Percentiles rank a stretch among this genome's conserved stretches.
These are phyloP conservation scores for Trichodelitschia bisporula DNA, from an alignment of 495 filamentous ascomycete genomes.

Conservation along the genomic window DNA sequence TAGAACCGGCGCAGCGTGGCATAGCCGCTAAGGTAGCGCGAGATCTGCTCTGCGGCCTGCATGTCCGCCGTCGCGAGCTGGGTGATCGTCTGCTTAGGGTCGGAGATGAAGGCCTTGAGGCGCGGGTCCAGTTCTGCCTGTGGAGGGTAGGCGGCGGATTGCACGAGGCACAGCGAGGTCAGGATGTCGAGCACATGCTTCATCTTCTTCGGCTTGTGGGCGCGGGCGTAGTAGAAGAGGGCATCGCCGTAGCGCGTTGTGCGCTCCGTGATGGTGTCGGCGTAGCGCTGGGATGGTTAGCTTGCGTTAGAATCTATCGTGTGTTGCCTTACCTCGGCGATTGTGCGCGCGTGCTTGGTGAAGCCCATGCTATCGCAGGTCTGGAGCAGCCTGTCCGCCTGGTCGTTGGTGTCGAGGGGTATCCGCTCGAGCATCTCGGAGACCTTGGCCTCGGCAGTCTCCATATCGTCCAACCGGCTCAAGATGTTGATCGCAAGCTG, in stretches of 20 bases:
- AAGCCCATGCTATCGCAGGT: slow-evolving; percentile 46
- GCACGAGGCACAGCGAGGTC: slow-evolving; percentile 60
- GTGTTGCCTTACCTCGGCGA: slow-evolving; percentile 39
- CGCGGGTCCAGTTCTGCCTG: slow-evolving; percentile 37
- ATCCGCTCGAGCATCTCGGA: slow-evolving; percentile 35
- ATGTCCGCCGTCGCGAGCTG: slow-evolving; percentile 38
- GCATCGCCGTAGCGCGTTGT: slow-evolving; percentile 56
- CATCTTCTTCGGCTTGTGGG: slow-evolving; percentile 46
- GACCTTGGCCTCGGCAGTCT: slow-evolving; percentile 40
- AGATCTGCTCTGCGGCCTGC: slow-evolving; percentile 56
- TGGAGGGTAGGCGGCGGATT: slow-evolving; percentile 56
- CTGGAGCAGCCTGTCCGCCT: slow-evolving; percentile 51
- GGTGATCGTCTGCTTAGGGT: slow-evolving; percentile 39
- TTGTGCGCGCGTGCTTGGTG: slow-evolving; percentile 39
- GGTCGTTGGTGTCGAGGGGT: slow-evolving; percentile 32
- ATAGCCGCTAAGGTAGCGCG: slow-evolving; percentile 70
- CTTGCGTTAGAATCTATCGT: neutral
- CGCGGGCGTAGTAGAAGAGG: slow-evolving; percentile 66
- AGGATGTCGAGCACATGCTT: slow-evolving; percentile 64
- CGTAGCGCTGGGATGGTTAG: slow-evolving; percentile 35
- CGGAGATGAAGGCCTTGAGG: slow-evolving; percentile 36
- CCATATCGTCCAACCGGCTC: slow-evolving; percentile 40
- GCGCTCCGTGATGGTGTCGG: slow-evolving; percentile 37
- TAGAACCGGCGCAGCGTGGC: slow-evolving; percentile 74
- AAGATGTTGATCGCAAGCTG: slow-evolving; percentile 59